phyloP scores from a whole-genome alignment of 2,329 filamentous ascomycete species.

The Arachnopeziza araneosa region DNA sequence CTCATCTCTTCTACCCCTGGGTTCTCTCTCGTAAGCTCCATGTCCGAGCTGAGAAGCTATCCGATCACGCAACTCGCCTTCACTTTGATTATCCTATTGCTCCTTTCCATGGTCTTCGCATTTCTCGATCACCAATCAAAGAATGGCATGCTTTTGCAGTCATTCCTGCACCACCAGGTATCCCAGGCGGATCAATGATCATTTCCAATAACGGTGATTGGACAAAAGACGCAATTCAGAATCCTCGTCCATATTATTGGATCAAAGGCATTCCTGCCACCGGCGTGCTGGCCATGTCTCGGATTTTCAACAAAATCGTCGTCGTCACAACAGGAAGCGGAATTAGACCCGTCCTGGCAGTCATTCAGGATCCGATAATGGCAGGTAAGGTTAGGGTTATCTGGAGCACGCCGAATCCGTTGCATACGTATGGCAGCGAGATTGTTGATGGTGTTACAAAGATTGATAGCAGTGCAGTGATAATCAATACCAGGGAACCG shows the following conservation, averaged over 20 bases:
- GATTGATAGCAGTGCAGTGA: constrained; percentile 29
- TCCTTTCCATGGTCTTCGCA: constrained; percentile 39
- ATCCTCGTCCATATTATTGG: constrained; percentile 44
- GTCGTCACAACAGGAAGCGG: constrained; percentile 34
- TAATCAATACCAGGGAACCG: constrained; percentile 31
- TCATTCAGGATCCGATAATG: constrained; percentile 24
- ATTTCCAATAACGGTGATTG: constrained; percentile 54
- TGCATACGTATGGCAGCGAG: constrained; percentile 29
- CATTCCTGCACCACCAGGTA: constrained; percentile 41
- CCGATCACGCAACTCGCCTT: constrained; percentile 51
- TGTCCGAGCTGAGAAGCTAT: constrained; percentile 48
- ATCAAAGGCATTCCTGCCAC: constrained; percentile 44
- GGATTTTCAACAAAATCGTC: constrained; percentile 31
- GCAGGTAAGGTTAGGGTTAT: constrained; percentile 24
- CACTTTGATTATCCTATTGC: constrained; percentile 43
- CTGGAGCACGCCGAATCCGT: constrained; percentile 32
- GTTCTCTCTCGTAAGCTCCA: constrained; percentile 48
- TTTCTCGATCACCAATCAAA: constrained; percentile 43
- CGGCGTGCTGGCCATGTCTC: constrained; percentile 31
- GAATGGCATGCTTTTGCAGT: constrained; percentile 56
- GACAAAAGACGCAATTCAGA: constrained; percentile 45
- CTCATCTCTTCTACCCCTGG: constrained; percentile 53
- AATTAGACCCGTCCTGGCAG: constrained; percentile 32
- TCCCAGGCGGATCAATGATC: constrained; percentile 42
- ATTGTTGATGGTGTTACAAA: constrained; percentile 29